Base-by-base conservation (phyloP, 2,329 filamentous ascomycete species). In the Fusarium sp. region DNA sequence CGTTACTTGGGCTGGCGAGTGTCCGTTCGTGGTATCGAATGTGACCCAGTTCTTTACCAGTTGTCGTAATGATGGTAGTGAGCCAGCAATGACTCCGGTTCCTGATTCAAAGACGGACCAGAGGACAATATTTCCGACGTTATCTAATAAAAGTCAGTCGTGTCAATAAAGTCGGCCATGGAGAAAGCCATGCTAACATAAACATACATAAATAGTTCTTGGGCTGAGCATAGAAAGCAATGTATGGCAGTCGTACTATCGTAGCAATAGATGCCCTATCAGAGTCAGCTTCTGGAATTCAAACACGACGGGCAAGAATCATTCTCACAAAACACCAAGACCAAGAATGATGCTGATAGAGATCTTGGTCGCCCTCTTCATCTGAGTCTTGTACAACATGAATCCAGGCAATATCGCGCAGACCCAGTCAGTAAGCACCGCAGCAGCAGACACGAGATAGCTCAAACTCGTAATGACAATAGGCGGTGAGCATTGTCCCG, bases 341-440 rank as follows among this genome's bases (percentile, higher is more conserved):
- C 68, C 65, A 6, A 76, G 73, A 13, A 76, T 67, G 0, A 76
- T 48, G 7, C 52, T 65, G 0, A 76, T 62, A 3, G 71, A 74
- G 14, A 76, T 13, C 54, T 76, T 76, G 3, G 65, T 69, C 6
- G 61, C 45, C 13, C 16, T 62, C 33, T 67, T 67, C 74, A 76
- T 76, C 3, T 67, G 31, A 1, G 71, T 57, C 18, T 74, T 76
- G 31, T 72, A 76, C 4, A 76, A 29, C 64, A 76, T 74, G 1
- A 76, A 76, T 0, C 60, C 18, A 0, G 74, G 73, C 5, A 76
- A 5, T 4, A 76, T 39, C 1, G 74, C 73, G 13, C 73, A 76
- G 0, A 31, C 33, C 65, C 65, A 76, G 7, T 76, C 73, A 4
- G 61, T 70, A 0, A 63, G 13, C 0, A 76, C 70, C 1, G 73